Conservation (phyloP, 768 basidiomycete genomes). For the Collybia sp. region DNA sequence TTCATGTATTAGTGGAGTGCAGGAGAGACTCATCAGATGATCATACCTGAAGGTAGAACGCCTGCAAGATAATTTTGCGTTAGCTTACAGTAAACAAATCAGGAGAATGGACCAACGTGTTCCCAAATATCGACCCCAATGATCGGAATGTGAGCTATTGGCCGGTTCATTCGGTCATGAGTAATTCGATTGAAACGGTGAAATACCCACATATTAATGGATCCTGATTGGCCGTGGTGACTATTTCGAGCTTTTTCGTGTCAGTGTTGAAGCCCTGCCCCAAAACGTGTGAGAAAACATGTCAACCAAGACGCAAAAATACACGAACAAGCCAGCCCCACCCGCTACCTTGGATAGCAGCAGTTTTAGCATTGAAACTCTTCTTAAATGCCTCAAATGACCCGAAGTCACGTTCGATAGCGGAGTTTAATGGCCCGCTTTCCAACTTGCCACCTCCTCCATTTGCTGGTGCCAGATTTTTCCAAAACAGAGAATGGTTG, state of each 20-base stretch:
- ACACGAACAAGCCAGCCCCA: conserved; percentile 88
- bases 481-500: conserved; percentile 98
- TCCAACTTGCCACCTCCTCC: conserved; percentile 60
- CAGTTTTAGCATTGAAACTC: conserved; percentile 81
- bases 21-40: conserved; percentile 2
- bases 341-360: conserved; percentile 92
- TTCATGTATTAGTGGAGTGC: conserved; percentile 6
- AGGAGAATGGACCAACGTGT: conserved; percentile 52
- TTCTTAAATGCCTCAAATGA: conserved; percentile 85
- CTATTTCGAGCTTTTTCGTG: conserved; percentile 78
- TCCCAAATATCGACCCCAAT: conserved; percentile 99
- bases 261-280: conserved; percentile 62
- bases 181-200: neutral
- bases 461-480: conserved; percentile 79
- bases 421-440: conserved; percentile 68
- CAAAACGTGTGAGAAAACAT: neutral
- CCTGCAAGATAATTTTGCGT: conserved; percentile 33
- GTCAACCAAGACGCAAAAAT: neutral
- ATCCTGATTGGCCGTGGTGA: conserved; percentile 96
- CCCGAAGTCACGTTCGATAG: conserved; percentile 80
- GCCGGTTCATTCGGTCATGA: conserved; percentile 2
- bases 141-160: conserved; percentile 77
- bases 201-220: conserved; percentile 51
- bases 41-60: conserved; percentile 63
- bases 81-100: conserved; percentile 6